These are phyloP conservation scores for Ceratobasidium papillatum DNA, from an alignment of 1,284 basidiomycete genomes.

Conservation along the genomic window DNA sequence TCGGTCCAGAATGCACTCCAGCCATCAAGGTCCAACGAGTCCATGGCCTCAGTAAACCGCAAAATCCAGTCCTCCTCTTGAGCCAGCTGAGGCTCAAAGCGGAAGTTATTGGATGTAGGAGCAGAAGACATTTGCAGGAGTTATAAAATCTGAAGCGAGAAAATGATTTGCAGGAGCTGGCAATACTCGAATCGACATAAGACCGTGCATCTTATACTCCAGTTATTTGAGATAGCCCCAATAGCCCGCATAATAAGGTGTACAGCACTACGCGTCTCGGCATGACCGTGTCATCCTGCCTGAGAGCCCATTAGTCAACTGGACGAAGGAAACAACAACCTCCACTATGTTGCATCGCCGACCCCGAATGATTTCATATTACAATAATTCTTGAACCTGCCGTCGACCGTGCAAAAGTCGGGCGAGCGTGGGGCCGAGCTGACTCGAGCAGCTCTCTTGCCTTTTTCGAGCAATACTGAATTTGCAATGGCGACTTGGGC, in stretches of 20 bases:
- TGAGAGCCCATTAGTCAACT: background rate
- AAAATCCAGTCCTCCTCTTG: constrained; percentile 6
- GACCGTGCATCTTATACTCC: background rate
- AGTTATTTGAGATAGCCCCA: background rate
- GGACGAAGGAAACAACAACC: background rate
- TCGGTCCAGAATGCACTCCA: constrained; percentile 17
- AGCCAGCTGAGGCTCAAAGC: background rate
- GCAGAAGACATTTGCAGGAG: background rate
- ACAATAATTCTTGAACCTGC: background rate
- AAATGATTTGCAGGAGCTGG: background rate
- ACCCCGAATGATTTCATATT: background rate
- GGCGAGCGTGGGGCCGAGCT: background rate
- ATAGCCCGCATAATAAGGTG: background rate
- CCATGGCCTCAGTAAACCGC: constrained; percentile 10
- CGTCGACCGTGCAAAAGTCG: background rate
- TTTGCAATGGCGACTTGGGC: constrained; percentile 3
- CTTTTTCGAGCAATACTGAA: background rate
- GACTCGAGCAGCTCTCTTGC: too few species aligned
- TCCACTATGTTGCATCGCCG: background rate
- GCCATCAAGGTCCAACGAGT: constrained; percentile 12
- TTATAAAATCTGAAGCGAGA: too few species aligned
- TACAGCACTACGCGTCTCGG: background rate
- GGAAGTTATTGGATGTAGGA: background rate
- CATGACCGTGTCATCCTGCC: background rate
- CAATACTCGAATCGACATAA: background rate